Conservation (phyloP, 83 land plant species). For the Picea abies region DNA sequence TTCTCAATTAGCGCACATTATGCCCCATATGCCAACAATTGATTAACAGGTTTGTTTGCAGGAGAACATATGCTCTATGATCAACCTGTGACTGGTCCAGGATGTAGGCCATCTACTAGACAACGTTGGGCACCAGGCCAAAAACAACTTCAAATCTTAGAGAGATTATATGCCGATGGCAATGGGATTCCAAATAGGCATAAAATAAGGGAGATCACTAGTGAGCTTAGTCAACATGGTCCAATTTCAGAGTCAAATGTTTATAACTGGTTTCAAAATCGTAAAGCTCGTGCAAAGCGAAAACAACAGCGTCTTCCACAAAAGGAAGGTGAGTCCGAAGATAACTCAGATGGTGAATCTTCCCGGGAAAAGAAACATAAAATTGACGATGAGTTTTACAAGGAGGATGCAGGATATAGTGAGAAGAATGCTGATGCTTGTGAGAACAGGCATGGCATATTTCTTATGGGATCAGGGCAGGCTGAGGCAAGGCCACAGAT, state of each 20-base stretch:
- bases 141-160: constrained; percentile 46
- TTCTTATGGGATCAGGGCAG: background rate
- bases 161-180: constrained; percentile 44
- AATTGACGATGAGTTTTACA: background rate
- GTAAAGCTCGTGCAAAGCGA: constrained; percentile 54
- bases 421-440: constrained; percentile 1
- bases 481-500: background rate
- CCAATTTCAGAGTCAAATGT: constrained; percentile 53
- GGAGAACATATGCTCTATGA: constrained; percentile 4
- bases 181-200: constrained; percentile 57
- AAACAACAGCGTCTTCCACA: constrained; percentile 28
- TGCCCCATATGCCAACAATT: background rate
- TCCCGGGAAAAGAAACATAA: constrained; percentile 18
- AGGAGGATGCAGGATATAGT: background rate
- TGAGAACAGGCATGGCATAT: background rate
- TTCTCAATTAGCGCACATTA: too few species aligned
- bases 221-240: constrained; percentile 51
- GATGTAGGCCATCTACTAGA: constrained; percentile 26
- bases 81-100: background rate
- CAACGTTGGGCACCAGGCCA: constrained; percentile 64
- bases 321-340: constrained; percentile 27
- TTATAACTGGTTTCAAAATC: constrained; percentile 64
- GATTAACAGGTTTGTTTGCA: background rate
- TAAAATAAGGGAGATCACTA: constrained; percentile 48
- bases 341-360: constrained; percentile 26